Evolutionary conservation across 139 green algal genomes (phyloP), one percentile per base, ranked within the genome.

Genomic region (Coelastrella sp.): DNA sequence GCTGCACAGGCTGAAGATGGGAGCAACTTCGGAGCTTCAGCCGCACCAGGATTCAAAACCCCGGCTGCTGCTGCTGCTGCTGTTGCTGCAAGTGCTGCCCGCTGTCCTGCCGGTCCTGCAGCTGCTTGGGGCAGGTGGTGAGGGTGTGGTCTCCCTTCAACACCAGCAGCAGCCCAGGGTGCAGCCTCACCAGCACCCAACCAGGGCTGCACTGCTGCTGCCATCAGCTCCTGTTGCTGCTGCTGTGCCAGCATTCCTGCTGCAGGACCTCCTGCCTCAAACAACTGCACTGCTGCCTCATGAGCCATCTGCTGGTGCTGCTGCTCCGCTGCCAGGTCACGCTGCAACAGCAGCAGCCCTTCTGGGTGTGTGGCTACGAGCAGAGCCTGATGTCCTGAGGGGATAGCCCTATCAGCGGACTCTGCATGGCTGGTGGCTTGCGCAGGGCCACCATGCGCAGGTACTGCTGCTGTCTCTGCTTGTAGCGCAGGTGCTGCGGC

Each of bases 321-420:
- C 54, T 58, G 20, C 20, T 80, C 83, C 13, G 83, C 83, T 19
- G 66, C 47, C 16, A 80, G 66, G 54, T 88, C 83, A 22, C 83
- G 83, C 83, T 80, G 83, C 68, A 88, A 68, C 68, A 88, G 68
- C 83, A 88, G 4, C 17, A 88, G 68, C 17, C 83, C 83, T 8
- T 23, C 16, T 2, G 83, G 83, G 54, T 88, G 83, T 20, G 68
- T 80, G 7, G 83, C 66, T 54, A 88, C 68, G 17, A 88, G 83
- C 47, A 88, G 8, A 13, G 68, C 17, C 60, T 76, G 22, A 60
- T 86, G 81, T 14, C n/a, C 5, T 19, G 14, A 71, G 64, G 64
- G 16, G 64, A 71, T 14, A 7, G 64, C 11, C 64, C 64, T 71
- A 71, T 71, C 11, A 71, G 2, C 64, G 1, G 32, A 47, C 32